Percentiles rank a stretch among this genome's conserved stretches.
These are phyloP conservation scores for Onygenales sp. DNA, from an alignment of 2,329 filamentous ascomycete species.

Conservation along the genomic window DNA sequence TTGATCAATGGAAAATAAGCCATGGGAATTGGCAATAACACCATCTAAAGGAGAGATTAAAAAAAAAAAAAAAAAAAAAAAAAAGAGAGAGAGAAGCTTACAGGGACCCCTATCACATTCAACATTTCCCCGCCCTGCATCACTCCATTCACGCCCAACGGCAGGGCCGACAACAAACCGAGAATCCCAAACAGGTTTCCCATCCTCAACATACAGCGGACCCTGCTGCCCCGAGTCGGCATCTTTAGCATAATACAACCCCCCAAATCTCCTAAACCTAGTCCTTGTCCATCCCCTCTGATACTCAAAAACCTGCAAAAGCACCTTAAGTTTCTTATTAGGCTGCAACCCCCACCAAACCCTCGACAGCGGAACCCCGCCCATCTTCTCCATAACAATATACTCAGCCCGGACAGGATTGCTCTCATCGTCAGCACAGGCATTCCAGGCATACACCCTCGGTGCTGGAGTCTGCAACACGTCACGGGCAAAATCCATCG, in stretches of 20 bases:
- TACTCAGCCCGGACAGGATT: constrained; percentile 27
- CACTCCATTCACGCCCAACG: constrained; percentile 19
- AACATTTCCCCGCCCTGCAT: constrained; percentile 10
- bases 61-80: not conserved
- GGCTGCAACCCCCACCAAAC: constrained; percentile 15
- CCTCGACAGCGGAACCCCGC: constrained; percentile 17
- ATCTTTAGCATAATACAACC: constrained; percentile 5
- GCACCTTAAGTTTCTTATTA: not conserved
- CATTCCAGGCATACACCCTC: not conserved
- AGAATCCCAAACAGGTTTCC: constrained; percentile 4
- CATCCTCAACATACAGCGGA: not conserved
- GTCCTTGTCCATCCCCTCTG: constrained; percentile 5
- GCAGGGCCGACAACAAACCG: constrained; percentile 19
- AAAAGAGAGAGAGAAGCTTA: not conserved
- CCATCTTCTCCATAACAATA: constrained; percentile 25
- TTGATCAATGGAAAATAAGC: too few relatives aligned
- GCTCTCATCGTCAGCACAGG: not conserved
- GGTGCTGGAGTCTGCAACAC: not conserved
- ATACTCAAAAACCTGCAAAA: constrained; percentile 3
- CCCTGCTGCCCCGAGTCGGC: not conserved
- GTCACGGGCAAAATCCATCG: constrained; percentile 19
- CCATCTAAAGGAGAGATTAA: too few relatives aligned
- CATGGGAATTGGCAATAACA: too few relatives aligned
- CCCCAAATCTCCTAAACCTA: constrained; percentile 3
- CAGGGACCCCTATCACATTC: constrained; percentile 6